A percentile compares a stretch with the other conserved stretches of the same genome.
Evolutionary conservation across 2,329 filamentous ascomycete genomes (phyloP).

Genomic region (Boeremia lycopersici): DNA sequence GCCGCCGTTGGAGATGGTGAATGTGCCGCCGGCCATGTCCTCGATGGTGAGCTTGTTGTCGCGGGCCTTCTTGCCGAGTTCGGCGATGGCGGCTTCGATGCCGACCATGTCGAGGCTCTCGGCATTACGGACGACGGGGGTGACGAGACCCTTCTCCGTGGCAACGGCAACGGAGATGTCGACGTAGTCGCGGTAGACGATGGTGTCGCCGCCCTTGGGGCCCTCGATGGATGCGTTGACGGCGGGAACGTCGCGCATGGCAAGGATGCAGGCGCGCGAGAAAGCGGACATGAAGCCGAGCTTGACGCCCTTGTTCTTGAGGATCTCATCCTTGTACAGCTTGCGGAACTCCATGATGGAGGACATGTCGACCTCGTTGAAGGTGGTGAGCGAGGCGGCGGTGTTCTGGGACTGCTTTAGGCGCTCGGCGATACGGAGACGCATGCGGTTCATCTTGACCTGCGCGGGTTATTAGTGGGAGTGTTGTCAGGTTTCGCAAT

Average conservation of each 20-base stretch:
- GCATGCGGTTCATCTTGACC: slow-evolving; percentile 99
- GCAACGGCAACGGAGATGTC: slow-evolving; percentile 97
- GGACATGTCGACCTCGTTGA: slow-evolving; percentile 99
- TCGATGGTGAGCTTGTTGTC: slow-evolving; percentile 97
- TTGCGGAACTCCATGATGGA: slow-evolving; percentile 96
- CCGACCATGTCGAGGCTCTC: slow-evolving; percentile 85
- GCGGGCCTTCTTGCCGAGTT: slow-evolving; percentile 95
- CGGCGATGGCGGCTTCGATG: slow-evolving; percentile 90
- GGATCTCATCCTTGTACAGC: slow-evolving; percentile 92
- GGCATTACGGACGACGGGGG: slow-evolving; percentile 91
- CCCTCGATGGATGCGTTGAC: slow-evolving; percentile 98
- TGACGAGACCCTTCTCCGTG: slow-evolving; percentile 96
- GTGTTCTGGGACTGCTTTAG: slow-evolving; percentile 99
- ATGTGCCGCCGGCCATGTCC: slow-evolving; percentile 98
- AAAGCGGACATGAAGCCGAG: slow-evolving; percentile 99
- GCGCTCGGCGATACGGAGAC: slow-evolving; percentile 93
- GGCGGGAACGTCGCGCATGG: slow-evolving; percentile 91
- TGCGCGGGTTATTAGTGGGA: slow-evolving; percentile 47
- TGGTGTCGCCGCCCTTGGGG: slow-evolving; percentile 91
- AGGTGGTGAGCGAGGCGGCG: slow-evolving; percentile 93
- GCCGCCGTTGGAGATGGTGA: slow-evolving; percentile 96
- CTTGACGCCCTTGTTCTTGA: slow-evolving; percentile 97
- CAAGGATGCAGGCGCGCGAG: slow-evolving; percentile 84
- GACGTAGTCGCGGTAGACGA: slow-evolving; percentile 97
- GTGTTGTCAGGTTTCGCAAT: neutral